A percentile compares a stretch with the other conserved stretches of the same genome.
These are phyloP conservation scores for Biscogniauxia marginata DNA, from an alignment of 2,329 filamentous ascomycete genomes.

Conservation along the genomic window DNA sequence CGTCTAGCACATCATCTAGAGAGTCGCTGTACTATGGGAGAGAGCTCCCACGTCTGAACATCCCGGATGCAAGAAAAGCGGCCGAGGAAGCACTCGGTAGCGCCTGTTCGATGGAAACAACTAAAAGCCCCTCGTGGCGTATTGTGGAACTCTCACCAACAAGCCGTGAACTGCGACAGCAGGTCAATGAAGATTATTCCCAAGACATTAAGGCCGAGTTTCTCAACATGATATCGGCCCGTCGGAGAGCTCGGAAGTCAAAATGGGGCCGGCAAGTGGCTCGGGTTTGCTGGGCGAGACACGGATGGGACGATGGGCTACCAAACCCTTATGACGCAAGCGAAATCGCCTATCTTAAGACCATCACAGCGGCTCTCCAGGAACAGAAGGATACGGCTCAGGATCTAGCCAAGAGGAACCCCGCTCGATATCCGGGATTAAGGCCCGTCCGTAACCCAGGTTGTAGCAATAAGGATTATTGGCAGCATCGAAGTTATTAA, in stretches of 20 bases:
- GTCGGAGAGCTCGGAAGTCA: conserved; percentile 16
- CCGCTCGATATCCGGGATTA: conserved; percentile 5
- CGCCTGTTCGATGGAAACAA: conserved; percentile 12
- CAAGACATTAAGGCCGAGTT: conserved; percentile 8
- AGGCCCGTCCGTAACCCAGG: background rate
- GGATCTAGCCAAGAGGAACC: conserved; percentile 4
- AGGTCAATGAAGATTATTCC: background rate
- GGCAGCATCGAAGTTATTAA: conserved; percentile 8
- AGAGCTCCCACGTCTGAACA: conserved; percentile 10
- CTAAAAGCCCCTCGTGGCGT: conserved; percentile 3
- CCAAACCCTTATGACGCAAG: background rate
- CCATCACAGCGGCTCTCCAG: conserved; percentile 8
- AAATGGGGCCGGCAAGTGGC: conserved; percentile 9
- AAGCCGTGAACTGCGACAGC: conserved; percentile 5
- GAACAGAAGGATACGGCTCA: conserved; percentile 14
- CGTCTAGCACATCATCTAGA: background rate
- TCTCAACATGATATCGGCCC: conserved; percentile 19
- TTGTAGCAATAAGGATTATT: conserved; percentile 11
- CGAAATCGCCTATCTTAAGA: conserved; percentile 3
- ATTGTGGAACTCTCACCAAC: conserved; percentile 10
- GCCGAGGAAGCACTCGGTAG: conserved; percentile 9
- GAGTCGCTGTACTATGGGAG: background rate
- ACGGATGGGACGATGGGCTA: conserved; percentile 8
- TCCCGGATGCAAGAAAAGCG: conserved; percentile 6
- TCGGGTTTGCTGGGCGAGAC: background rate